These are phyloP conservation scores for Malbranchea zuffiana DNA, from an alignment of 2,329 filamentous ascomycete genomes.

Conservation along the genomic window DNA sequence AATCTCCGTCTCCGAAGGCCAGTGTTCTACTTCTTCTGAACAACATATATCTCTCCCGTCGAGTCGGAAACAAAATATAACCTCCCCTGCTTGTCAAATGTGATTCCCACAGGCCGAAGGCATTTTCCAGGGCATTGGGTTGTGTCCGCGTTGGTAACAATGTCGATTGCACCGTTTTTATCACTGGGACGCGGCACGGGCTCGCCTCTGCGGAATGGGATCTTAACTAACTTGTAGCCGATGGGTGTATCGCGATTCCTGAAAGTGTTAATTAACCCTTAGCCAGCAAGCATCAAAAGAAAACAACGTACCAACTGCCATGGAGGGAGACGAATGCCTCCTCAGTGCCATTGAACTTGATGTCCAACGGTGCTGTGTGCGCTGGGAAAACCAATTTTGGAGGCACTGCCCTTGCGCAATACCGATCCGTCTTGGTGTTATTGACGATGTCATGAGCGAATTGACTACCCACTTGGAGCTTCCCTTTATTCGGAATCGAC, in stretches of 20 bases:
- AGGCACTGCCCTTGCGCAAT: slow-evolving; percentile 33
- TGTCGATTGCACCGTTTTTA: slow-evolving; percentile 25
- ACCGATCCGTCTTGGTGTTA: slow-evolving; percentile 38
- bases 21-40: neutral
- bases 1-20: neutral
- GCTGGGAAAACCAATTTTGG: slow-evolving; percentile 50
- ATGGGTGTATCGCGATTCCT: slow-evolving; percentile 36
- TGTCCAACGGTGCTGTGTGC: slow-evolving; percentile 61
- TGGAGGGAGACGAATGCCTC: slow-evolving; percentile 58
- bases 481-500: slow-evolving; percentile 36
- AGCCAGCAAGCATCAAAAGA: too few relatives aligned
- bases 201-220: slow-evolving; percentile 39
- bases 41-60: slow-evolving; percentile 11
- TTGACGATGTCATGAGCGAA: slow-evolving; percentile 36
- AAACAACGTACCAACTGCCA: slow-evolving; percentile 47
- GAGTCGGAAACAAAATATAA: slow-evolving; percentile 17
- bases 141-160: slow-evolving; percentile 23
- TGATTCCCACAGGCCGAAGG: slow-evolving; percentile 26
- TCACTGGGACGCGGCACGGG: slow-evolving; percentile 26
- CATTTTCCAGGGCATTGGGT: slow-evolving; percentile 22
- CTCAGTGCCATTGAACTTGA: slow-evolving; percentile 47
- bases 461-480: slow-evolving; percentile 38
- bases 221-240: slow-evolving; percentile 42
- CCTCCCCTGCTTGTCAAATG: slow-evolving; percentile 23
- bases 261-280: neutral